A percentile compares a stretch with the other conserved stretches of the same genome.
Conservation (phyloP, 805 yeast species). For the Metschnikowia henanensis region DNA sequence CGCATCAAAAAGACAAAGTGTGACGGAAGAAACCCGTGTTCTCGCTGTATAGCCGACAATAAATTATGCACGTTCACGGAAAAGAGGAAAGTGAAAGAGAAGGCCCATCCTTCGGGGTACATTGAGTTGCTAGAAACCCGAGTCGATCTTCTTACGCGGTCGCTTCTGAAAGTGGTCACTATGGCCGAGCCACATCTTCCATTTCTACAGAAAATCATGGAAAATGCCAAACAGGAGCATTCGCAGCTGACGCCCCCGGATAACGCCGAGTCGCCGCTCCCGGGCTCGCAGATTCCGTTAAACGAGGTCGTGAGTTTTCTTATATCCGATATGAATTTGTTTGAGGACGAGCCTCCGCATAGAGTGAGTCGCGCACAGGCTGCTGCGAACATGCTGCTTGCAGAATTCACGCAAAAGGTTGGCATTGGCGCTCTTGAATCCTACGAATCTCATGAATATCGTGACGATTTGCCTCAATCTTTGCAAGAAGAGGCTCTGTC, state of each 20-base stretch:
- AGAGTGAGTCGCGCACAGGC: not conserved
- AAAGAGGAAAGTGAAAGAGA: conserved; percentile 52
- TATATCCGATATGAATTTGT: conserved; percentile 39
- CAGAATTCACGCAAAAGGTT: conserved; percentile 14
- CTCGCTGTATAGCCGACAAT: conserved; percentile 53
- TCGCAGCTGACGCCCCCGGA: conserved; percentile 1
- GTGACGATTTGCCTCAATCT: not conserved
- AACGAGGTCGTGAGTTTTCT: conserved; percentile 48
- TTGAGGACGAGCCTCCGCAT: conserved; percentile 21
- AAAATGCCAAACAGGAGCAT: conserved; percentile 11
- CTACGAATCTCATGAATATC: not conserved
- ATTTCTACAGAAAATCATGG: conserved; percentile 24
- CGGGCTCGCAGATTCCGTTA: conserved; percentile 32
- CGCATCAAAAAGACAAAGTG: conserved; percentile 64
- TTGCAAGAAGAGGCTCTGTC: no score
- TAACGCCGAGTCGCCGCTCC: conserved; percentile 3
- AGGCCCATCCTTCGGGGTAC: conserved; percentile 57
- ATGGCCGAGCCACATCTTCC: conserved; percentile 31
- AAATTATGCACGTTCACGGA: conserved; percentile 61
- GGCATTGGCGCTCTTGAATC: no score
- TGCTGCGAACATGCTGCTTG: conserved; percentile 4
- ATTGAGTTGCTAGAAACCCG: conserved; percentile 64
- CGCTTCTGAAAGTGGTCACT: conserved; percentile 44
- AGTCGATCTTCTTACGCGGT: conserved; percentile 49
- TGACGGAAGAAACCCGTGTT: conserved; percentile 62